These are phyloP conservation scores for Penicillium fuscoglaucum DNA, from an alignment of 2,329 filamentous ascomycete genomes.

Conservation along the genomic window DNA sequence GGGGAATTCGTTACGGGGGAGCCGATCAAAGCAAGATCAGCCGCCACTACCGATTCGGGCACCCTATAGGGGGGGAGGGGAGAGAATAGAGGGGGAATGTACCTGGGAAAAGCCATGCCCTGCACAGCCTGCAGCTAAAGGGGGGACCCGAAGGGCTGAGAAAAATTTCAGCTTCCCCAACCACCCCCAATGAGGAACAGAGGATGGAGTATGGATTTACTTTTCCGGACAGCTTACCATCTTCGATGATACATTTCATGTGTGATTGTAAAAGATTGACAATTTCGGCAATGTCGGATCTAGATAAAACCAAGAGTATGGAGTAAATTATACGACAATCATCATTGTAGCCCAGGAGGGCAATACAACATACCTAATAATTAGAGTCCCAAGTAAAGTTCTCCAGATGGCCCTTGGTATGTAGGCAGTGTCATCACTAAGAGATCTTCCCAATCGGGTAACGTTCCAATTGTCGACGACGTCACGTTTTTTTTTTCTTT, in stretches of 20 bases:
- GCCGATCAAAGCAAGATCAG: constrained; percentile 22
- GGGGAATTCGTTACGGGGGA: constrained; percentile 14
- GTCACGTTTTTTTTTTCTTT: constrained; percentile 20
- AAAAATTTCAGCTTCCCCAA: neutral
- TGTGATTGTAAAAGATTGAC: neutral
- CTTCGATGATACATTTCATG: neutral
- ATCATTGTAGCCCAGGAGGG: neutral
- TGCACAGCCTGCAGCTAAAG: constrained; percentile 15
- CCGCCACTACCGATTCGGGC: constrained; percentile 24
- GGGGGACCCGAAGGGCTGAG: constrained; percentile 6
- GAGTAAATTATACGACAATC: neutral
- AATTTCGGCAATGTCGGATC: neutral
- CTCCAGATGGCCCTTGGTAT: constrained; percentile 1
- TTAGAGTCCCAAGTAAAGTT: neutral
- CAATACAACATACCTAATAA: neutral
- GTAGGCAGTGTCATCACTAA: constrained; percentile 1
- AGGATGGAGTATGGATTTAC: neutral
- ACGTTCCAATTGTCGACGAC: constrained; percentile 19
- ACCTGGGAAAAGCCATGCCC: constrained; percentile 13
- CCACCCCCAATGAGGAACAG: neutral
- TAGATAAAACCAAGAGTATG: neutral
- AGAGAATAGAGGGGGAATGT: constrained; percentile 12
- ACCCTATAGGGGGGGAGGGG: constrained; percentile 10
- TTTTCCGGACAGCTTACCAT: neutral
- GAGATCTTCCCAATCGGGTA: constrained; percentile 6